Evolutionary conservation across 768 basidiomycete species (phyloP).

Genomic region (Cyathus striatus): DNA sequence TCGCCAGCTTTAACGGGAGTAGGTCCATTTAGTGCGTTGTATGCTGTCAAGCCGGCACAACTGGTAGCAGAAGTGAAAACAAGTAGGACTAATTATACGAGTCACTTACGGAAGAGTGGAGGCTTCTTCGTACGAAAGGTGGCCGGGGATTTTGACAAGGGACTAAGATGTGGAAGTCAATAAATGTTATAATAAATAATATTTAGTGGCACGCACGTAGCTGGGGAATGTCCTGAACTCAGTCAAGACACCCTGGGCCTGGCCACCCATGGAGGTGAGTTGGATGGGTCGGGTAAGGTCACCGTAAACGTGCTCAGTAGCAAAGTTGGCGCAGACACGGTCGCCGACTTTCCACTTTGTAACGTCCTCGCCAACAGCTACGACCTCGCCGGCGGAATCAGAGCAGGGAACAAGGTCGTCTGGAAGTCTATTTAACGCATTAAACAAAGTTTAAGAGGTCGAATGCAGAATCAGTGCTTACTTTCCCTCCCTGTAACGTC

Average conservation of each 20-base stretch:
- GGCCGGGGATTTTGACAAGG: slow-evolving; percentile 46
- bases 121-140: slow-evolving; percentile 59
- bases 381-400: slow-evolving; percentile 55
- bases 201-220: slow-evolving; percentile 10
- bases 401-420: slow-evolving; percentile 33
- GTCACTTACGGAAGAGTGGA: slow-evolving; percentile 52
- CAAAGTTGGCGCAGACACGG: slow-evolving; percentile 51
- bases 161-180: slow-evolving; percentile 20
- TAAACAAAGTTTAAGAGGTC: too few relatives aligned
- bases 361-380: slow-evolving; percentile 38
- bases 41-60: slow-evolving; percentile 61
- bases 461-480: too few relatives aligned
- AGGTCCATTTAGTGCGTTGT: slow-evolving; percentile 48
- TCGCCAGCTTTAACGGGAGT: slow-evolving; percentile 53
- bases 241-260: slow-evolving; percentile 45
- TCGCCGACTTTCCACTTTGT: slow-evolving; percentile 51
- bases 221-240: slow-evolving; percentile 44
- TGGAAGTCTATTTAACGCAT: slow-evolving; percentile 6
- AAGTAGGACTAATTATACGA: background rate
- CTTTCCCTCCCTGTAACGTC: too few relatives aligned
- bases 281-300: slow-evolving; percentile 28
- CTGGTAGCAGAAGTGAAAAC: slow-evolving; percentile 14
- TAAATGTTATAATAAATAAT: background rate
- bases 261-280: slow-evolving; percentile 37
- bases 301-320: slow-evolving; percentile 41